Evolutionary conservation across 208 protist species (phyloP).

Genomic region (Plasmodiophora brassicae): DNA sequence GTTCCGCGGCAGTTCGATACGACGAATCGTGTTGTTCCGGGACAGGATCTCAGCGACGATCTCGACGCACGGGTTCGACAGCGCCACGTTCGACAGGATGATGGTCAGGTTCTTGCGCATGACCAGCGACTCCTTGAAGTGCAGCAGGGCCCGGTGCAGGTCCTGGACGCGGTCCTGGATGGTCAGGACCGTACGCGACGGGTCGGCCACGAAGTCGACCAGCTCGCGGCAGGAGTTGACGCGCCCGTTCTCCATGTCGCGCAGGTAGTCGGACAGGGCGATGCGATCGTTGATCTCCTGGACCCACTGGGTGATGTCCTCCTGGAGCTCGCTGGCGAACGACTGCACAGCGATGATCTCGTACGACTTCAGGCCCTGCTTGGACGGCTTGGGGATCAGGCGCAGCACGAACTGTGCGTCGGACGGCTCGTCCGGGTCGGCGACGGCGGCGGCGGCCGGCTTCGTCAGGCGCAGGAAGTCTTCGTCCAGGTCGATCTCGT

Average conservation of each 20-base stretch:
- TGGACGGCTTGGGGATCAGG: neutral
- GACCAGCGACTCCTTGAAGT: conserved; percentile 4
- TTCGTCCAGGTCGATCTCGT: neutral
- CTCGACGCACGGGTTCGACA: neutral
- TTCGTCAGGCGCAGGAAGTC: neutral
- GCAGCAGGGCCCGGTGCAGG: neutral
- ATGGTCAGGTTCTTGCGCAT: neutral
- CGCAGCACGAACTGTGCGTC: neutral
- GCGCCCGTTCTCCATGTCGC: neutral
- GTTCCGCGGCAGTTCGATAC: neutral
- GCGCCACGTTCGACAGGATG: neutral
- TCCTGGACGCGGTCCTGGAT: neutral
- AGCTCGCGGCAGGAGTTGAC: neutral
- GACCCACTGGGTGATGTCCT: neutral
- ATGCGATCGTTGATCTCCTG: conserved; percentile 19
- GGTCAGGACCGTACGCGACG: neutral
- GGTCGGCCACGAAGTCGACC: conserved; percentile 11
- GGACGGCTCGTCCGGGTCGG: neutral
- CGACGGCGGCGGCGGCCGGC: neutral
- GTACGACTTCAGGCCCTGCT: neutral
- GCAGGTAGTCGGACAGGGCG: neutral
- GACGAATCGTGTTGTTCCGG: neutral
- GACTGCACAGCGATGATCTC: neutral
- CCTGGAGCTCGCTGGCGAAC: neutral
- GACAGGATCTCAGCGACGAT: neutral